These are phyloP conservation scores for Sicyos baderoa DNA, from an alignment of 306 rosid genomes.

Conservation along the genomic window DNA sequence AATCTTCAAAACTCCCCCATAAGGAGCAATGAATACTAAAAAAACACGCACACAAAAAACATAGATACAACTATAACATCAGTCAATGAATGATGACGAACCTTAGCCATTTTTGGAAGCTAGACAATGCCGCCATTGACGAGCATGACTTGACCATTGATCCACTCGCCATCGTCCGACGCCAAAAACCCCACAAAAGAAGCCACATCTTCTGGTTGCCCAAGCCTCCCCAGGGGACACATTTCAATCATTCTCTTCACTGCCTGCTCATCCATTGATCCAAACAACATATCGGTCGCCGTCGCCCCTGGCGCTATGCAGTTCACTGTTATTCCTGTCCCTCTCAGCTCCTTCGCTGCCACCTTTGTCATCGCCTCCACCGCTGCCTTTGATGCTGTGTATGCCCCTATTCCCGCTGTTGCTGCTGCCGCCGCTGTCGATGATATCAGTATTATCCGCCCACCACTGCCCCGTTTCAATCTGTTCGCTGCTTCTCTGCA, in stretches of 20 bases:
- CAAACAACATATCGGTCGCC: slow-evolving; percentile 37
- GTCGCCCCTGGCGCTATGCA: slow-evolving; percentile 46
- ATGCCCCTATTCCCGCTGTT: slow-evolving; percentile 33
- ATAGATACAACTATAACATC: too few species aligned
- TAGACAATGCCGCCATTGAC: slow-evolving; percentile 36
- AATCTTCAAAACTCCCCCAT: too few species aligned
- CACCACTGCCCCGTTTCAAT: slow-evolving; percentile 28
- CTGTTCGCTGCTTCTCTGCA: slow-evolving; percentile 34
- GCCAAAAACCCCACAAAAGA: slow-evolving; percentile 42
- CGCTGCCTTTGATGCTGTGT: slow-evolving; percentile 43
- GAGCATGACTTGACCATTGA: slow-evolving; percentile 44
- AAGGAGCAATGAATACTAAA: too few species aligned
- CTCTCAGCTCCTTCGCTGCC: slow-evolving; percentile 47
- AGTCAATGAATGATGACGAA: neutral
- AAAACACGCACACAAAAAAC: too few species aligned
- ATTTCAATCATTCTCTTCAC: slow-evolving; percentile 21
- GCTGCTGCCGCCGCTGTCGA: slow-evolving; percentile 25
- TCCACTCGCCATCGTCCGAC: slow-evolving; percentile 40
- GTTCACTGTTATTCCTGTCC: slow-evolving; percentile 33
- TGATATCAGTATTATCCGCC: slow-evolving; percentile 35
- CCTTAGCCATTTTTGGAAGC: neutral
- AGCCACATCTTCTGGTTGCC: slow-evolving; percentile 33
- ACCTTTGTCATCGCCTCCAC: slow-evolving; percentile 43
- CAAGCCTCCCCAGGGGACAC: slow-evolving; percentile 42
- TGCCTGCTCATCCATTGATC: slow-evolving; percentile 33